Conservation (phyloP, 2,329 filamentous ascomycete genomes). For the Aureobasidium namibiae region DNA sequence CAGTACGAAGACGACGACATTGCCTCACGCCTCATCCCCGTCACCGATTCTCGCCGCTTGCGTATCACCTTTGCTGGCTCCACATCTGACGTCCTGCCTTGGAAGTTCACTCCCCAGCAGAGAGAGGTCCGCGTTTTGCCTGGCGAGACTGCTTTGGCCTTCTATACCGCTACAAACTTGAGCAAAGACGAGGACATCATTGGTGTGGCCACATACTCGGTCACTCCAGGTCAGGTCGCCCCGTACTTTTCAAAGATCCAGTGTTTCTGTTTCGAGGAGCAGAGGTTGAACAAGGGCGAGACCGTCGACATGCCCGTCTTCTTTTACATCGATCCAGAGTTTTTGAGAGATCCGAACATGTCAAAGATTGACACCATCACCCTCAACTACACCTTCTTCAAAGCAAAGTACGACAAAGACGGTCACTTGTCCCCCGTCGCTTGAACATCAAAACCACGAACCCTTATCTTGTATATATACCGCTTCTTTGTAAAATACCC, state of each 20-base stretch:
- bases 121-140: slow-evolving; percentile 91
- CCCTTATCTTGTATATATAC: slow-evolving; percentile 6
- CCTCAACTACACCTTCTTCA: slow-evolving; percentile 96
- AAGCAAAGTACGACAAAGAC: slow-evolving; percentile 78
- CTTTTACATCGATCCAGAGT: slow-evolving; percentile 96
- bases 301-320: slow-evolving; percentile 99
- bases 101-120: slow-evolving; percentile 96
- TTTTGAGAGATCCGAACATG: slow-evolving; percentile 88
- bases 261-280: slow-evolving; percentile 97
- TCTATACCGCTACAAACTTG: slow-evolving; percentile 93
- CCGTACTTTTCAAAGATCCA: slow-evolving; percentile 99
- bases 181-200: slow-evolving; percentile 82
- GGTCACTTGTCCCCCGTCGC: slow-evolving; percentile 57
- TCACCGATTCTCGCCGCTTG: slow-evolving; percentile 73
- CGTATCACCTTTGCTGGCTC: slow-evolving; percentile 94
- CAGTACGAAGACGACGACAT: slow-evolving; percentile 43
- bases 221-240: slow-evolving; percentile 89
- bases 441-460: slow-evolving; percentile 16
- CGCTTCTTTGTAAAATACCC: slow-evolving; percentile 1
- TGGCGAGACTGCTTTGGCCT: slow-evolving; percentile 92
- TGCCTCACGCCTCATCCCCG: slow-evolving; percentile 68
- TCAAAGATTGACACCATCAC: slow-evolving; percentile 91
- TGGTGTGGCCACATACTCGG: slow-evolving; percentile 94
- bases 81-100: slow-evolving; percentile 88
- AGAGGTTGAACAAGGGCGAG: slow-evolving; percentile 88